Percentiles rank a stretch among this genome's conserved stretches.
These are phyloP conservation scores for Spencermartinsiella ligniputridi DNA, from an alignment of 1,139 yeast species.

Conservation along the genomic window DNA sequence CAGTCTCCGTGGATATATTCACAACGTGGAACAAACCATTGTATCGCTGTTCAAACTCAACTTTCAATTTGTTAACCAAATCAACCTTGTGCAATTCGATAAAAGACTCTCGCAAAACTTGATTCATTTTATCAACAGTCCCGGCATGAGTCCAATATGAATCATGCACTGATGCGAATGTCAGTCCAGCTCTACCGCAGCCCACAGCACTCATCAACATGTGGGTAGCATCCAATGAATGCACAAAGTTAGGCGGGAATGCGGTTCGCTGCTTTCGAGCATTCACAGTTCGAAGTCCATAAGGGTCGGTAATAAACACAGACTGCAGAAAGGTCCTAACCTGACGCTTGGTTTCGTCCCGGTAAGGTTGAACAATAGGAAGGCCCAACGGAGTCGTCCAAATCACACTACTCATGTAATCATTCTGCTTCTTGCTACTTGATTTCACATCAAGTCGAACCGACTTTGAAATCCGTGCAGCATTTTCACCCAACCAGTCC, in stretches of 20 bases:
- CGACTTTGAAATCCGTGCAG: constrained; percentile 74
- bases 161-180: constrained; percentile 97
- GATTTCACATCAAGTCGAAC: constrained; percentile 52
- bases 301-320: constrained; percentile 78
- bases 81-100: constrained; percentile 71
- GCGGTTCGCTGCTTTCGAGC: constrained; percentile 87
- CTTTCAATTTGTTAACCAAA: constrained; percentile 61
- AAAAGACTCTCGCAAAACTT: constrained; percentile 71
- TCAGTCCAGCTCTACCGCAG: constrained; percentile 61
- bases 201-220: constrained; percentile 86
- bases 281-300: constrained; percentile 75
- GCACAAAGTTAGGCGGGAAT: constrained; percentile 94
- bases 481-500: constrained; percentile 91
- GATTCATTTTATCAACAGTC: constrained; percentile 71
- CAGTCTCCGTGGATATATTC: constrained; percentile 41
- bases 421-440: constrained; percentile 29
- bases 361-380: constrained; percentile 88
- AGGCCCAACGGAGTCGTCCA: constrained; percentile 96
- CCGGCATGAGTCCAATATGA: constrained; percentile 98
- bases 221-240: constrained; percentile 94
- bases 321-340: constrained; percentile 80
- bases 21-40: constrained; percentile 59
- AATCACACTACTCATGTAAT: constrained; percentile 78
- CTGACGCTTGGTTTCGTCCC: constrained; percentile 59
- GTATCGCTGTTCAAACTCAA: constrained; percentile 80